phyloP scores from a whole-genome alignment of 2,329 filamentous ascomycete species.

The Podosphaera aphanis region DNA sequence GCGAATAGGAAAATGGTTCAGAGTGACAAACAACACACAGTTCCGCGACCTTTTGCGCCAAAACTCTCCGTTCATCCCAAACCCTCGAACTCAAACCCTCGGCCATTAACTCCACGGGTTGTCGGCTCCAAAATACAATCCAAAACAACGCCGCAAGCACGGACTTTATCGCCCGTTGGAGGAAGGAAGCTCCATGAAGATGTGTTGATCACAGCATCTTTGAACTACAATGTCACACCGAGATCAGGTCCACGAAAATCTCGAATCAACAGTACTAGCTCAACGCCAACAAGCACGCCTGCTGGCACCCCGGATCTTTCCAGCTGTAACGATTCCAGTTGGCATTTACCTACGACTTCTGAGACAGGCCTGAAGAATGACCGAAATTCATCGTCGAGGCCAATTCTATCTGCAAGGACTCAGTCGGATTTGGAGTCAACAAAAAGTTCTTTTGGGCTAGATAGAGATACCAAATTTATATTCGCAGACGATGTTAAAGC shows the following conservation, averaged over 20 bases:
- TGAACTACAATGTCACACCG: slow-evolving; percentile 52
- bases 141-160: slow-evolving; percentile 21
- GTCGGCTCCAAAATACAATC: slow-evolving; percentile 17
- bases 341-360: slow-evolving; percentile 11
- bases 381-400: slow-evolving; percentile 11
- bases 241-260: slow-evolving; percentile 51
- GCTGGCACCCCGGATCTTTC: slow-evolving; percentile 18
- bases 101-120: slow-evolving; percentile 35
- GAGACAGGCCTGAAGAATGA: slow-evolving; percentile 8
- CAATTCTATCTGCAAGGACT: slow-evolving; percentile 20
- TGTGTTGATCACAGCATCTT: slow-evolving; percentile 28
- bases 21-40: slow-evolving; percentile 25
- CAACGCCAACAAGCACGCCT: slow-evolving; percentile 41
- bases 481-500: slow-evolving; percentile 57
- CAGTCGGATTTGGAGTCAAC: slow-evolving; percentile 16
- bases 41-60: slow-evolving; percentile 37
- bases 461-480: slow-evolving; percentile 54
- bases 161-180: slow-evolving; percentile 20
- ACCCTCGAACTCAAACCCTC: slow-evolving; percentile 24
- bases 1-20: slow-evolving; percentile 20
- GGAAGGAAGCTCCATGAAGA: slow-evolving; percentile 21
- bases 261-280: slow-evolving; percentile 43
- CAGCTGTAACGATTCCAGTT: slow-evolving; percentile 5
- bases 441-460: slow-evolving; percentile 8
- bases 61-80: slow-evolving; percentile 40